Evolutionary conservation across 2,329 filamentous ascomycete genomes (phyloP).

Genomic region (Neoarthrinium moseri): DNA sequence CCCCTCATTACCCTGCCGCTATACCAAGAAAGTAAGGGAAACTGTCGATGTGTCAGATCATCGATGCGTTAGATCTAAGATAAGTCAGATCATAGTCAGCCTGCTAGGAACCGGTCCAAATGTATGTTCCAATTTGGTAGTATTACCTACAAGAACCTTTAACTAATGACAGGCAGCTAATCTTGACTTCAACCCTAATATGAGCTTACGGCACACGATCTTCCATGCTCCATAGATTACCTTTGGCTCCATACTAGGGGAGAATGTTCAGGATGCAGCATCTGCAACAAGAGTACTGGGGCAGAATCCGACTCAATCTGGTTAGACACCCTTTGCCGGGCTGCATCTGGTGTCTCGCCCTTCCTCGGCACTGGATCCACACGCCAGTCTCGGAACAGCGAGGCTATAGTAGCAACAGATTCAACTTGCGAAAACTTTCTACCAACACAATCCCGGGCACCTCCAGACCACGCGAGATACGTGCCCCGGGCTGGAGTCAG

Average conservation of each 20-base stretch:
- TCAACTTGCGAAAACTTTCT: slow-evolving; percentile 22
- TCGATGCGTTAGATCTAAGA: too few relatives aligned
- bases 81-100: too few relatives aligned
- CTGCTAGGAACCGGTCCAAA: too few relatives aligned
- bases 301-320: background rate
- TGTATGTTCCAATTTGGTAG: too few relatives aligned
- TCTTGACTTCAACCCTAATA: too few relatives aligned
- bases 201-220: too few relatives aligned
- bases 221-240: too few relatives aligned
- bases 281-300: slow-evolving; percentile 6
- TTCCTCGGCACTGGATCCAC: slow-evolving; percentile 18
- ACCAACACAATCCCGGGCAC: slow-evolving; percentile 18
- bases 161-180: too few relatives aligned
- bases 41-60: too few relatives aligned
- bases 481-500: slow-evolving; percentile 9
- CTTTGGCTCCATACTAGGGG: slow-evolving; percentile 9
- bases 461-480: slow-evolving; percentile 19
- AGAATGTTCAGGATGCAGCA: slow-evolving; percentile 11
- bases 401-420: slow-evolving; percentile 16
- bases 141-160: too few relatives aligned
- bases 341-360: slow-evolving; percentile 13
- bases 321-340: background rate
- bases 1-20: too few relatives aligned
- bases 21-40: too few relatives aligned
- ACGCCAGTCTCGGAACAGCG: slow-evolving; percentile 14